Evolutionary conservation across 2,329 filamentous ascomycete genomes (phyloP), one percentile per base, ranked within the genome.

Genomic region (Pseudogymnoascus sp.): DNA sequence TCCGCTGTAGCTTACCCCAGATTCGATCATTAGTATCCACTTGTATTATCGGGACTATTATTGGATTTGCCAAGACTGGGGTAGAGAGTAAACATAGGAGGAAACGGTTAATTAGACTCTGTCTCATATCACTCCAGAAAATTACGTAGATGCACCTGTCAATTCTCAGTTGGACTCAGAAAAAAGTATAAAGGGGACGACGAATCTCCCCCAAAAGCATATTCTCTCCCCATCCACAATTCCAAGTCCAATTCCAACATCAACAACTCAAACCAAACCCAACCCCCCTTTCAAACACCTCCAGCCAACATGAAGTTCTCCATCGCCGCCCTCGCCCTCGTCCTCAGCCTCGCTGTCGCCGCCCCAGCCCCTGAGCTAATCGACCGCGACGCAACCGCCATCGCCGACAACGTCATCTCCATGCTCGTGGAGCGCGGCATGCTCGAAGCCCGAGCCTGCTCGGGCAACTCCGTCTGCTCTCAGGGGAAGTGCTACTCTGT

Each of bases 331-430:
- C 15, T 41, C 15, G 38, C 38, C 38, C 15, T 41, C 38, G 5
- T 41, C 38, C 38, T 41, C 38, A 21, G n/a, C 38, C n/a, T 41
- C 60, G 59, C 66, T 62, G 58, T 63, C 66, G 64, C 64, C 63
- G 13, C 63, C 65, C 38, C 63, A 64, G 65, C 55, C 51, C 31
- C 63, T 59, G 27, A 62, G 21, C 25, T 70, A 65, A 27, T 68
- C 69, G 44, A 66, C 70, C 36, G 70, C 36, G 42, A 62, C 33
- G 61, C 64, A 41, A 66, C 61, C 61, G 48, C 55, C 27, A 58
- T 61, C 64, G 62, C 60, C 68, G 65, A 64, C 65, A 65, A 66
- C 62, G 61, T 61, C 63, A 63, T 39, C 63, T 44, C 21, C 63
- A 9, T 12, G 9, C 33, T 36, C 33, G 9, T 21, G 9, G 39